Base-by-base conservation (phyloP, 1,284 basidiomycete species). In the Boletus austroedulis region DNA sequence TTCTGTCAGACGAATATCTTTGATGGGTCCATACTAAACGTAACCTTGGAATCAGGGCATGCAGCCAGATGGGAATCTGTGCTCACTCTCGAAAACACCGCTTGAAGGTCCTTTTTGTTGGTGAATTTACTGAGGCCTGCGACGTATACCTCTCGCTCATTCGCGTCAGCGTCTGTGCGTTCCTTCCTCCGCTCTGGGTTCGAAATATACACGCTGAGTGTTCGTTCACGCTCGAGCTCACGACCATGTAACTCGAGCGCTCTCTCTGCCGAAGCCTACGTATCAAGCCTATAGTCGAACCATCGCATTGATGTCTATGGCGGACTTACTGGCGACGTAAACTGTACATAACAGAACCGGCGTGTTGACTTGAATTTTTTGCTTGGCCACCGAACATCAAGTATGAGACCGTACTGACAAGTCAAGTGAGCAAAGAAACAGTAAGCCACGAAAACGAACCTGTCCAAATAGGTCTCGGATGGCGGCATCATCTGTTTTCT, bases 311-410 rank as follows among this genome's bases (percentile, higher is more conserved):
- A 45, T 17, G 36, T 32, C 9, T 38, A 31, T 23, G 38, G 19
- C 14, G 24, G 10, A 77, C 88, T 59, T 65, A 93, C 93, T 0
- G 93, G 90, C 24, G 86, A 86, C 1, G 88, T 89, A 71, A 84
- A 98, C 64, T 98, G 95, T 3, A 99, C 80, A 71, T 99, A 99
- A 71, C 93, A 96, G 75, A 99, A 99, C 15, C 97, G 82, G 28
- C 97, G 80, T 1, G 89, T 89, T 55, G 80, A 85, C 72, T 94
- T 95, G 78, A 94, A 96, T 70, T 96, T 95, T 71, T 95, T 95
- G 76, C 94, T 97, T 8, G 97, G 97, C 97, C 96, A 99, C 21
- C 97, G 89, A 15, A 95, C 91, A 63, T 97, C 94, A 59, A 99
- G 92, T 52, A 99, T 84, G 7, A 81, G 82, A 1, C 97, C 97